Base-by-base conservation (phyloP, 2,329 filamentous ascomycete species). In the Rhexocercosporidium sp. region DNA sequence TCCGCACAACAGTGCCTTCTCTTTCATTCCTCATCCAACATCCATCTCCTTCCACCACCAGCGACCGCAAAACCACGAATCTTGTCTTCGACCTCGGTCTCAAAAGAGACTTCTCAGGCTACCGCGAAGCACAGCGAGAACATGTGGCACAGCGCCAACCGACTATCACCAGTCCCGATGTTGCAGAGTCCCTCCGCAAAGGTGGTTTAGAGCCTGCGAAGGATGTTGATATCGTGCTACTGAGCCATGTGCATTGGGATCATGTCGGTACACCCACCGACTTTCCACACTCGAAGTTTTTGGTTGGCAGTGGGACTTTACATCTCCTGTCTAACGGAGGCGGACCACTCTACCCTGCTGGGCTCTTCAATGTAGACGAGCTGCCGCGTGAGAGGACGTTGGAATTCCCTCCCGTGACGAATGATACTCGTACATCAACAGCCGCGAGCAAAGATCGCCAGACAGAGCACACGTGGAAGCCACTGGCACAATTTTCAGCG, bases 201-300 rank as follows among this genome's bases (percentile, higher is more conserved):
- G 81, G 81, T 5, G 79, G 78, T 1, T 62, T 83, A 9, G 39
- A 62, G 7, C 66, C 67, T 9, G 59, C 57, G n/a, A 64, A 49
- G 25, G 71, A 72, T 54, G 62, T 73, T 18, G 66, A 70, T 34
- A 59, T 54, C 51, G 69, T 73, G 5, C 39, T 88, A 8, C 74
- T 86, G 1, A 84, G 81, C 70, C 86, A 88, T 66, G 79, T 85
- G 0, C 85, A 88, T 71, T 87, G 84, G 80, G 86, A 88, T 70
- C 86, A 88, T 68, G 79, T 84, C 44, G 86, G 86, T n/a, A 85
- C 84, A 4, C 83, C 85, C 0, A 75, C 78, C 1, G 84, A 87
- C 70, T 88, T 86, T 69, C 67, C 79, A 0, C 75, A 78, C 14
- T 79, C 84, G 0, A 77, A 78, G 2, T 86, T 88, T 69, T 70